Evolutionary conservation across 2,329 filamentous ascomycete species (phyloP), one percentile per base, ranked within the genome.

Genomic region (Hypomyces perniciosus): DNA sequence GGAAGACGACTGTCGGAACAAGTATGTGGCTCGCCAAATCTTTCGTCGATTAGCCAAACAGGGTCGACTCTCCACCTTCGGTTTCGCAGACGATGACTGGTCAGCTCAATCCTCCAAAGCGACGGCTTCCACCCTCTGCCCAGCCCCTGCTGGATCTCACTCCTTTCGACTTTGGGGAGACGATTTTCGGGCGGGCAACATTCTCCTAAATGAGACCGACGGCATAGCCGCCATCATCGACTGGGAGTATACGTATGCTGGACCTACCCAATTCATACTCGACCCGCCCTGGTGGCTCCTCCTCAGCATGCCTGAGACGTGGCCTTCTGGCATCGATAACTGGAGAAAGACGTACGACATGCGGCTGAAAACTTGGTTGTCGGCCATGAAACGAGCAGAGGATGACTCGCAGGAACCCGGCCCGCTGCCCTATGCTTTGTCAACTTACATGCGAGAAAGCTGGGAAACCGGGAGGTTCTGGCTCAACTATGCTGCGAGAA

Each of bases 231-330:
- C 60, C 5, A 60, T 69, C 0, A 66, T 75, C 4, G 70, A 73
- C 53, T 74, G 68, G 68, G 71, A 74, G 57, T 69, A 68, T 48
- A 54, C 65, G 0, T 70, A 71, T 50, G 60, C 53, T 1, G 68
- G 59, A 0, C 67, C 68, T 0, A 49, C 61, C 12, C 61, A 70
- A 38, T 72, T 69, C 42, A 46, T 40, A 7, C 59, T 62, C 43
- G 63, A 67, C 44, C 65, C 67, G 2, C 69, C 69, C 0, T 71
- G 67, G 68, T 72, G 68, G 69, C 56, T 73, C 2, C 60, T 72
- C 1, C 52, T 71, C 2, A 50, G 65, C 8, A 38, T 46, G 10
- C 61, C 64, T 0, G 67, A 72, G 33, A 53, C 54, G 10, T 72
- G 70, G 67, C 12, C 44, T 1, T 48, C 45, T 3, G 68, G 65